Base-by-base conservation (phyloP, 306 rosid genomes). In the Begonia fuchsioides region DNA sequence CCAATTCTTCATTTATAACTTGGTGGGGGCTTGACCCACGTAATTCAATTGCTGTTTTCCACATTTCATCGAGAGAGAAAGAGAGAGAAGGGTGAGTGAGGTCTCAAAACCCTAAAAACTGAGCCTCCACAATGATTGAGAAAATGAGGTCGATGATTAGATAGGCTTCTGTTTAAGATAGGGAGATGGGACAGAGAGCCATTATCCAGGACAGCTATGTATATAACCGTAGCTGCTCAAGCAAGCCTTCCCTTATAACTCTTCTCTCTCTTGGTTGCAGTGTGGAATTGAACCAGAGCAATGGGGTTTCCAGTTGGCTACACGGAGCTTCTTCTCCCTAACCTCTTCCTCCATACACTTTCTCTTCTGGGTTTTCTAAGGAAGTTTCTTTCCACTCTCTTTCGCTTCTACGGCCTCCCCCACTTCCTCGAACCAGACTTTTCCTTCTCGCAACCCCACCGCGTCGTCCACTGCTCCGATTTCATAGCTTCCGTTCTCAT, bases 251-350 rank as follows among this genome's bases (percentile, higher is more conserved):
- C 2, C n/a, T 3, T 20, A n/a, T n/a, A n/a, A n/a, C n/a, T n/a
- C 38, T 44, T 19, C 26, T 19, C 4, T 19, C 26, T 19, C 26
- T 18, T 20, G 43, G n/a, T n/a, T n/a, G 26, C 4, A 19, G 26
- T 19, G 26, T 19, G 2, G 26, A 4, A 4, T 19, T 19, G 26
- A 19, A 19, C 26, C 0, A 19, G 6, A 17, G 14, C 7, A 9
- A 83, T 86, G 96, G 96, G 94, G 6, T 86, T 86, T 15, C 94
- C 92, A 2, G 80, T 76, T 32, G 93, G 74, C 0, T 84, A 79
- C 58, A 43, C 94, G 4, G 83, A 87, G 47, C 57, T 80, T 2
- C 19, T 78, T 38, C 39, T 83, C 8, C 96, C 96, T 3, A 85
- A 71, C 49, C 58, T 79, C 38, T 69, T 84, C 48, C 38, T 90